Conservation (phyloP, 257 asterid species). For the Solanum phureja region DNA sequence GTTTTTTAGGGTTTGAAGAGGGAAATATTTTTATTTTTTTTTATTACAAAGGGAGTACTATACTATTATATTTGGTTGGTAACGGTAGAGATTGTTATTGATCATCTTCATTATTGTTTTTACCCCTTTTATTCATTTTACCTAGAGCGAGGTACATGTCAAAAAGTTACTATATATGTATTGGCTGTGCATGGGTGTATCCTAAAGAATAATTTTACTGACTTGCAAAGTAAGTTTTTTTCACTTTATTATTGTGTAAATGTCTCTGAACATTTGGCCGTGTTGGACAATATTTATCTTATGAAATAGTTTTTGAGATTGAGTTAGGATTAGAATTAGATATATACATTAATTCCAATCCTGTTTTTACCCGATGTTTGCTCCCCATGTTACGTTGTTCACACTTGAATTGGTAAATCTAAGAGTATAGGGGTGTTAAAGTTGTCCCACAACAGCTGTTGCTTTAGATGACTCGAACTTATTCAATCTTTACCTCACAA, state of each 20-base stretch:
- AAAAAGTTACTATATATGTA: neutral
- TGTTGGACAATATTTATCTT: neutral
- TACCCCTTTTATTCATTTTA: neutral
- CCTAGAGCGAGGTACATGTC: neutral
- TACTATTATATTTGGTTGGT: neutral
- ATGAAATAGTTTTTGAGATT: no score
- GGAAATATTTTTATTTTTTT: neutral
- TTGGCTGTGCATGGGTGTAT: neutral
- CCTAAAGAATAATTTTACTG: neutral
- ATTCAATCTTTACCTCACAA: neutral
- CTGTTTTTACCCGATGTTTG: neutral
- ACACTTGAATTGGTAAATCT: neutral
- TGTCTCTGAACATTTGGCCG: neutral
- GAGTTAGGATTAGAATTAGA: neutral
- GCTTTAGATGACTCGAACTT: neutral
- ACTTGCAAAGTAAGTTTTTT: neutral
- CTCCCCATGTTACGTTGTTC: neutral
- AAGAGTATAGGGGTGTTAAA: neutral
- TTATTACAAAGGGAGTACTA: neutral
- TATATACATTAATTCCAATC: neutral
- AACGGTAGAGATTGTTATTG: neutral
- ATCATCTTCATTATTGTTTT: neutral
- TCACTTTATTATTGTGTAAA: no score
- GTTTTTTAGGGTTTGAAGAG: slow-evolving; percentile 43
- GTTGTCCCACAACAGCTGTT: neutral